phyloP scores from a whole-genome alignment of 2,329 filamentous ascomycete species.

The Scleromitrula shiraiana region DNA sequence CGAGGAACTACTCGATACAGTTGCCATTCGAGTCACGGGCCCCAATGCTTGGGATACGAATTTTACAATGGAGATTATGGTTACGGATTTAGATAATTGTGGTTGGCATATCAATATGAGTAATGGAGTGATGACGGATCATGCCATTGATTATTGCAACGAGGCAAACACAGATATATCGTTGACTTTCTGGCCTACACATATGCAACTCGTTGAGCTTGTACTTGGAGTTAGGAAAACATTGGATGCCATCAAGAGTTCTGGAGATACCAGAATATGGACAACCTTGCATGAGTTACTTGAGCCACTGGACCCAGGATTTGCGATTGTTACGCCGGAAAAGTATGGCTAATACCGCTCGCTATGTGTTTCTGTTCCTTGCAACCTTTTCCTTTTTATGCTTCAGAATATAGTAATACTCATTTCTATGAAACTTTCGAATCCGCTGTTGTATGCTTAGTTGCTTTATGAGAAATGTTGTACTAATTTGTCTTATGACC shows the following conservation, averaged over 20 bases:
- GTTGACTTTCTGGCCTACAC: background rate
- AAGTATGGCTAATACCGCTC: no score
- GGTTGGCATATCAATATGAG: background rate
- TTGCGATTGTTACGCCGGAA: background rate
- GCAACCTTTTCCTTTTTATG: no score
- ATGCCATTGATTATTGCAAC: background rate
- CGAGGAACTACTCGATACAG: background rate
- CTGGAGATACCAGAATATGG: background rate
- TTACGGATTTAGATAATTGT: background rate
- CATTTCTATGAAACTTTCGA: no score
- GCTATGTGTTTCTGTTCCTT: no score
- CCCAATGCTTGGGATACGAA: background rate
- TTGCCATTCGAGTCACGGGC: background rate
- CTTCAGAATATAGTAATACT: no score
- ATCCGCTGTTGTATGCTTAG: no score
- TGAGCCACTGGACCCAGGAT: background rate
- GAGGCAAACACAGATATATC: background rate
- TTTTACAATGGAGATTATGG: background rate
- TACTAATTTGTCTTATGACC: no score
- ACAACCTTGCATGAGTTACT: background rate
- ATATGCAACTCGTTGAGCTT: background rate
- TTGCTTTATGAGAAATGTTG: no score
- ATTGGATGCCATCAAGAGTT: background rate
- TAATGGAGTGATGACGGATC: background rate
- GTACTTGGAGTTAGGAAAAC: background rate